Conservation (phyloP, 495 filamentous ascomycete genomes). For the Coniosporium apollinis region DNA sequence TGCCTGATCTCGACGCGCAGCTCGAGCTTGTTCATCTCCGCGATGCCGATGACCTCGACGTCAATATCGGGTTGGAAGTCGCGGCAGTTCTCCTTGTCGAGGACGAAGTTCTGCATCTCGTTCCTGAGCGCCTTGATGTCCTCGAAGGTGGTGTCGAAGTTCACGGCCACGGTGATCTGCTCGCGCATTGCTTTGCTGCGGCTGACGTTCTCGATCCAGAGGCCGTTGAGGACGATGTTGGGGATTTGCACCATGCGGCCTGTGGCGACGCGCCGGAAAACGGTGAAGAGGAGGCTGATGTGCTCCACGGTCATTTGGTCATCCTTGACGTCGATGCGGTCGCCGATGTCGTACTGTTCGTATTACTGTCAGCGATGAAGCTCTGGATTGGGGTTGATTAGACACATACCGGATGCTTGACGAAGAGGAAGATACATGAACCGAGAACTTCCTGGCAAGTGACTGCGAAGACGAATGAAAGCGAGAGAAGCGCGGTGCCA, state of each 20-base stretch:
- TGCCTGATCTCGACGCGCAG: conserved; percentile 72
- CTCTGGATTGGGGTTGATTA: no score
- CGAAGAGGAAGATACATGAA: conserved; percentile 93
- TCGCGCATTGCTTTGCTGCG: conserved; percentile 87
- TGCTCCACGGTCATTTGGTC: conserved; percentile 73
- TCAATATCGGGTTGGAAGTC: conserved; percentile 81
- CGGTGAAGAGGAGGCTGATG: conserved; percentile 85
- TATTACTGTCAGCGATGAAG: no score
- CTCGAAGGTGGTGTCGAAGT: conserved; percentile 72
- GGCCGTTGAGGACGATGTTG: conserved; percentile 75
- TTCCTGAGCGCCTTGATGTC: conserved; percentile 67
- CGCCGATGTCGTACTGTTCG: conserved; percentile 82
- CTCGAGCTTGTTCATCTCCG: conserved; percentile 74
- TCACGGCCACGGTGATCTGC: conserved; percentile 56
- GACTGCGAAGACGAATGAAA: conserved; percentile 85
- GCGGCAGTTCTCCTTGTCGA: conserved; percentile 68
- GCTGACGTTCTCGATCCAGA: conserved; percentile 87
- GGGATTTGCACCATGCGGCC: conserved; percentile 79
- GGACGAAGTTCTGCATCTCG: conserved; percentile 73
- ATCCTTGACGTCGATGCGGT: conserved; percentile 69
- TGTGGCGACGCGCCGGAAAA: conserved; percentile 69
- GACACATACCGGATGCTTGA: conserved; percentile 98
- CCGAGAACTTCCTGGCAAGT: conserved; percentile 89
- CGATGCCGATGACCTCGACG: conserved; percentile 61
- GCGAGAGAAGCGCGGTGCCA: conserved; percentile 79